Evolutionary conservation across 2,329 filamentous ascomycete species (phyloP), one percentile per base, ranked within the genome.

Genomic region (Nannizzia gypsea): DNA sequence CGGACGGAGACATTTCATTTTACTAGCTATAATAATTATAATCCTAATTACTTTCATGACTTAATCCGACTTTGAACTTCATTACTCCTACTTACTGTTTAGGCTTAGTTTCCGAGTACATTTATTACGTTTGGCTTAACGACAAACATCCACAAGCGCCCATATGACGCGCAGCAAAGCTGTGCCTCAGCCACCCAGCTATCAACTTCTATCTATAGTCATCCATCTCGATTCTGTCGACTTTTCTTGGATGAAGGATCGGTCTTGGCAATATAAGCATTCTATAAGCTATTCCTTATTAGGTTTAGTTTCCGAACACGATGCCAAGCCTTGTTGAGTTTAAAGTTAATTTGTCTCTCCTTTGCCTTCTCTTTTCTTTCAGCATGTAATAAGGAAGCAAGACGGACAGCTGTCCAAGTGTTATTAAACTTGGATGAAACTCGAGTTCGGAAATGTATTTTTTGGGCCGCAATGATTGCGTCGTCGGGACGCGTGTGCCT

Each of bases 231-330:
- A 42, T n/a, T 42, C n/a, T 42, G 11, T 15, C 38, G n/a, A 1
- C 38, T 2, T 8, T 11, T 22, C n/a, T n/a, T n/a, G n/a, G n/a
- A n/a, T n/a, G n/a, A 20, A 9, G 22, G 38, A 15, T 9, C 22
- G 9, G 48, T n/a, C 48, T 52, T 52, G 48, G 48, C 48, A n/a
- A 22, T 28, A 31, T 28, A 52, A 56, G 28, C 54, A 31, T 56
- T 42, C 22, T 42, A 6, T 17, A 0, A 1, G 22, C 60, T 59
- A 61, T 38, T 20, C 15, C 28, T 4, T 3, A 54, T 52, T n/a
- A 3, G 44, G 60, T 31, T 61, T 61, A 61, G 60, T 61, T 57
- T 61, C 60, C 60, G 60, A 61, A 61, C 42, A 61, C 60, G 60
- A 42, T 46, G 31, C 22, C 42, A 31, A 31, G 22, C 38, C 52